Percentiles rank a stretch among this genome's conserved stretches.
Evolutionary conservation across 2,329 filamentous ascomycete species (phyloP).

Genomic region (Aureobasidium uvarum): DNA sequence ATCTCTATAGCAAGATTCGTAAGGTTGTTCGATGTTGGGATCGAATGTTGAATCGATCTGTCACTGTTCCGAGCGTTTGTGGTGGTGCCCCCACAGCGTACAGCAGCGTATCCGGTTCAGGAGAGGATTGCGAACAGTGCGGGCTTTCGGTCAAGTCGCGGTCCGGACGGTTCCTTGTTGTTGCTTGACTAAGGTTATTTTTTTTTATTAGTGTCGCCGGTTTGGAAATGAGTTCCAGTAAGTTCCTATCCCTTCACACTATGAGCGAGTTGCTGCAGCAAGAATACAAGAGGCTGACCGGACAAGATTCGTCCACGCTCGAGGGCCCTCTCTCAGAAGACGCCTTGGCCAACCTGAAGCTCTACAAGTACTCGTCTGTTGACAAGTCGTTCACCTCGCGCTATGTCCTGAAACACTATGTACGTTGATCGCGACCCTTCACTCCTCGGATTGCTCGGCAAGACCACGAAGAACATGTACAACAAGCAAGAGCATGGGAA

Average conservation of each 20-base stretch:
- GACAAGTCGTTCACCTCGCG: conserved; percentile 93
- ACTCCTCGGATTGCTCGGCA: neutral
- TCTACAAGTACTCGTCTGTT: conserved; percentile 96
- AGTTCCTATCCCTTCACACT: neutral
- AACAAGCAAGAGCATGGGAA: conserved; percentile 20
- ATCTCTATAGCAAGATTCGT: neutral
- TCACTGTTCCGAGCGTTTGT: neutral
- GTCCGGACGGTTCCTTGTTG: conserved; percentile 16
- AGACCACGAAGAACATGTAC: neutral
- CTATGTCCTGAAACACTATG: conserved; percentile 93
- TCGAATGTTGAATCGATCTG: neutral
- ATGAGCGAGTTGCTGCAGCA: conserved; percentile 20
- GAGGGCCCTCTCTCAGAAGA: conserved; percentile 69
- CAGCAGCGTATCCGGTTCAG: conserved; percentile 13
- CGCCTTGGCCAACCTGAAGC: conserved; percentile 83
- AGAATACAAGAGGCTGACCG: conserved; percentile 25
- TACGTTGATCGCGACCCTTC: conserved; percentile 51
- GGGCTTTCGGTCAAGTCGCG: conserved; percentile 20
- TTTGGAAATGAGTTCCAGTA: conserved; percentile 22
- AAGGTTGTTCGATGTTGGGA: neutral
- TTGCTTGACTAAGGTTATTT: conserved; percentile 21
- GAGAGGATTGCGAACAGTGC: conserved; percentile 20
- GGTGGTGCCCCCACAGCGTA: conserved; percentile 10
- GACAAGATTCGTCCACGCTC: conserved; percentile 29
- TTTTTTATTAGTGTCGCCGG: conserved; percentile 14